A percentile compares a stretch with the other conserved stretches of the same genome.
These are phyloP conservation scores for Boletus sp. DNA, from an alignment of 768 basidiomycete species.

Conservation along the genomic window DNA sequence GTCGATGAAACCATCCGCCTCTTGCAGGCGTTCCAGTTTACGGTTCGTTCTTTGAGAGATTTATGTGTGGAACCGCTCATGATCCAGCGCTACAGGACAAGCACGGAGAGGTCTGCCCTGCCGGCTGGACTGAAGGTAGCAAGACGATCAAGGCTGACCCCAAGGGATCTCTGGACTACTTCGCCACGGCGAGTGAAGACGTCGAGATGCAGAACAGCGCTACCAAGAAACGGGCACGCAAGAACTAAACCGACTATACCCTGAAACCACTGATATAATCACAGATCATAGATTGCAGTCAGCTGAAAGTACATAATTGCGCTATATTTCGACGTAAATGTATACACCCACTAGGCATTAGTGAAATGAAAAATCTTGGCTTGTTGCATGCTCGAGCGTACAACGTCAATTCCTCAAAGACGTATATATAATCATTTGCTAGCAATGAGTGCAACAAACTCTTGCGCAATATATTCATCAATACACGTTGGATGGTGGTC, in stretches of 20 bases:
- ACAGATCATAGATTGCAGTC: neutral
- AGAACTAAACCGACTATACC: slow-evolving; percentile 35
- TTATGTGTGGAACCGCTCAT: neutral
- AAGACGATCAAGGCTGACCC: slow-evolving; percentile 85
- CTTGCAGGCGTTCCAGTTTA: slow-evolving; percentile 91
- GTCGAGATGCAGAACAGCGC: slow-evolving; percentile 37
- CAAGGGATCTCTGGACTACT: slow-evolving; percentile 72
- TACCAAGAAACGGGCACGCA: slow-evolving; percentile 59
- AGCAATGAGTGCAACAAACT: too few relatives aligned
- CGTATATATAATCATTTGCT: too few relatives aligned
- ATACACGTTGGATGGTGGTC: too few relatives aligned
- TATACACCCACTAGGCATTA: neutral
- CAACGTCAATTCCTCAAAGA: too few relatives aligned
- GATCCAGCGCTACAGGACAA: slow-evolving; percentile 48
- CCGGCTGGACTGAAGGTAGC: slow-evolving; percentile 80
- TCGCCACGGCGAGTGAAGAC: slow-evolving; percentile 36
- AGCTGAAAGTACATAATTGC: neutral
- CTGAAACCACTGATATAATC: neutral
- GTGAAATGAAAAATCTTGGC: neutral
- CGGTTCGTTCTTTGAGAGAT: slow-evolving; percentile 42
- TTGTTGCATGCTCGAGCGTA: too few relatives aligned
- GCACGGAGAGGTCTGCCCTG: slow-evolving; percentile 92
- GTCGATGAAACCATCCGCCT: slow-evolving; percentile 92
- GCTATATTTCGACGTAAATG: neutral
- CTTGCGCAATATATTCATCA: too few relatives aligned